Percentiles rank a stretch among this genome's conserved stretches.
phyloP scores from a whole-genome alignment of 495 filamentous ascomycete species.

The Daldinia loculata region DNA sequence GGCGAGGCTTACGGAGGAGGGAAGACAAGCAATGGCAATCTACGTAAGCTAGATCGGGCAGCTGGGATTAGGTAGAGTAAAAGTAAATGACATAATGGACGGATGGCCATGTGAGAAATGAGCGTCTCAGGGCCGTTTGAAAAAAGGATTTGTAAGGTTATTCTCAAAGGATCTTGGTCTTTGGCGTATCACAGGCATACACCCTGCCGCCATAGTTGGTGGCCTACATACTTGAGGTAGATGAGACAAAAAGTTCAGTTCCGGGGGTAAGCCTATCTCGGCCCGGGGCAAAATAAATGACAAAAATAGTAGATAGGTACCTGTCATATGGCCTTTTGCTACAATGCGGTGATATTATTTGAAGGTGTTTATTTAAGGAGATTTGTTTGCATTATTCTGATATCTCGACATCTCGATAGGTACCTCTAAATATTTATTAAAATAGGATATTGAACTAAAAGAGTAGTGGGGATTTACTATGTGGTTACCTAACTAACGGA shows the following conservation, averaged over 20 bases:
- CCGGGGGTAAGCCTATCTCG: not conserved
- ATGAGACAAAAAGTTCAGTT: not conserved
- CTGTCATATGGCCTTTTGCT: not conserved
- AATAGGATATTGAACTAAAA: too few relatives aligned
- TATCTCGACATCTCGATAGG: not conserved
- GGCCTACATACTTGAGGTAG: slow-evolving; percentile 11
- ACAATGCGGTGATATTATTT: not conserved
- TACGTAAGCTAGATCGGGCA: slow-evolving; percentile 49
- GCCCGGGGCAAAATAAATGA: not conserved
- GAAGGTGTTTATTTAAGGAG: not conserved
- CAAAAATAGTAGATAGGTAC: not conserved
- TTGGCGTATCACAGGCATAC: slow-evolving; percentile 1
- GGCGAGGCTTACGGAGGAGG: slow-evolving; percentile 52
- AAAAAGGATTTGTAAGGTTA: not conserved
- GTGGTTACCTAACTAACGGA: too few relatives aligned
- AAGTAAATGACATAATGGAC: slow-evolving; percentile 28
- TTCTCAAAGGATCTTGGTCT: not conserved
- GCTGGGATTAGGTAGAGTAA: slow-evolving; percentile 19
- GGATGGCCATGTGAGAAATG: slow-evolving; percentile 27
- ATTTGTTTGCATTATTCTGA: not conserved
- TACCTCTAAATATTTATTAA: not conserved
- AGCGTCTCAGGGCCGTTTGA: slow-evolving; percentile 19
- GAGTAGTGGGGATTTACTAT: not conserved
- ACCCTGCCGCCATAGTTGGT: not conserved
- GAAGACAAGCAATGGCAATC: slow-evolving; percentile 51